These are phyloP conservation scores for Salix caprea DNA, from an alignment of 345 rosid genomes.

Conservation along the genomic window DNA sequence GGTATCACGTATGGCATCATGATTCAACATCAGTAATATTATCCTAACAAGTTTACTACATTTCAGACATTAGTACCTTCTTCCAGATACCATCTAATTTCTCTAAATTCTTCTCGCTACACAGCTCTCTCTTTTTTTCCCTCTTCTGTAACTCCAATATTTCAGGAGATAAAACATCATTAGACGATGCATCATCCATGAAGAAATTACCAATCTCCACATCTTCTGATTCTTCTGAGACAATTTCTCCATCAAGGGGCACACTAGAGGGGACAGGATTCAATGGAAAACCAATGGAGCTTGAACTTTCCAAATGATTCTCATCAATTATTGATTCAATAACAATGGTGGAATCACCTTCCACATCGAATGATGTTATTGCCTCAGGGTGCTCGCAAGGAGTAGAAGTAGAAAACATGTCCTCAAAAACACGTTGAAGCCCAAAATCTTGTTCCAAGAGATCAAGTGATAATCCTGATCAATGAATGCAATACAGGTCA, in stretches of 20 bases:
- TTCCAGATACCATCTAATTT: slow-evolving; percentile 90
- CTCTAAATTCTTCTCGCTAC: slow-evolving; percentile 56
- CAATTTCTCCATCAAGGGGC: slow-evolving; percentile 27
- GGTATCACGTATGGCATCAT: background rate
- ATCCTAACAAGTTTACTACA: slow-evolving; percentile 11
- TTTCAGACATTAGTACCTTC: slow-evolving; percentile 50
- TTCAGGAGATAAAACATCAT: slow-evolving; percentile 43
- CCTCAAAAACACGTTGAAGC: slow-evolving; percentile 30
- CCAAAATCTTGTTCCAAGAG: slow-evolving; percentile 54
- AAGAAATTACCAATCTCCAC: slow-evolving; percentile 72
- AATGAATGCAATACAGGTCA: slow-evolving; percentile 27
- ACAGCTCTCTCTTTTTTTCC: slow-evolving; percentile 57
- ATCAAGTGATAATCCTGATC: slow-evolving; percentile 72
- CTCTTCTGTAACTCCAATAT: slow-evolving; percentile 58
- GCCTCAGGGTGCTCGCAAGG: slow-evolving; percentile 25
- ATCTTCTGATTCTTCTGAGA: slow-evolving; percentile 39
- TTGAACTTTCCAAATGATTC: slow-evolving; percentile 29
- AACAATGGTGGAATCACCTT: slow-evolving; percentile 14
- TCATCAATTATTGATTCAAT: slow-evolving; percentile 23
- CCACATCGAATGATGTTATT: slow-evolving; percentile 16
- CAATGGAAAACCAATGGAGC: slow-evolving; percentile 31
- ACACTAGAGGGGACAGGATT: slow-evolving; percentile 24
- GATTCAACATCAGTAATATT: background rate
- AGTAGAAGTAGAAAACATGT: slow-evolving; percentile 21
- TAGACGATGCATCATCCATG: slow-evolving; percentile 40